Evolutionary conservation across 306 rosid species (phyloP).

Genomic region (Begonia masoniana): DNA sequence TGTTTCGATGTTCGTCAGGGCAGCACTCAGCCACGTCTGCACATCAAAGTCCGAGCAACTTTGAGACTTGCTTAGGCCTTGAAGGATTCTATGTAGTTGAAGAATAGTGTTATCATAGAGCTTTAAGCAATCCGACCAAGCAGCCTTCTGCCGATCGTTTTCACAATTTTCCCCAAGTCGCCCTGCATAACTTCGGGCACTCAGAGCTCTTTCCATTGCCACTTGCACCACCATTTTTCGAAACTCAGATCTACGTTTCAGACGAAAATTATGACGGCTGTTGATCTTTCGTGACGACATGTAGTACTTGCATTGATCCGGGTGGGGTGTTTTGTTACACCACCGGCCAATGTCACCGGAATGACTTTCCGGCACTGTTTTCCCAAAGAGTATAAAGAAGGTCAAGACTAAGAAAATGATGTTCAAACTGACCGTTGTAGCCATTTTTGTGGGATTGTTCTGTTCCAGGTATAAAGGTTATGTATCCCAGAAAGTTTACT

Average conservation of each 20-base stretch:
- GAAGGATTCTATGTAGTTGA: slow-evolving; percentile 49
- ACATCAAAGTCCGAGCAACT: slow-evolving; percentile 46
- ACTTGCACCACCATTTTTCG: slow-evolving; percentile 25
- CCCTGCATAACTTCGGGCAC: slow-evolving; percentile 12
- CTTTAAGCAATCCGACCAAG: slow-evolving; percentile 43
- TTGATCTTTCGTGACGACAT: slow-evolving; percentile 19
- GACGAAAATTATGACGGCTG: not conserved
- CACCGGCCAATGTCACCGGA: slow-evolving; percentile 33
- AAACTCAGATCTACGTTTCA: slow-evolving; percentile 37
- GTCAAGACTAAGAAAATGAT: slow-evolving; percentile 9
- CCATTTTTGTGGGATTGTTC: too few relatives aligned
- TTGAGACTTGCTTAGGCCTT: slow-evolving; percentile 12
- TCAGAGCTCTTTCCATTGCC: slow-evolving; percentile 34
- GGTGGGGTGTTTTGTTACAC: slow-evolving; percentile 81
- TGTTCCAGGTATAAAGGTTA: too few relatives aligned
- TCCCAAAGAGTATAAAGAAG: slow-evolving; percentile 20
- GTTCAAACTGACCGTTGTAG: not conserved
- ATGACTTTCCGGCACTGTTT: slow-evolving; percentile 23
- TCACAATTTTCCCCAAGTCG: slow-evolving; percentile 5
- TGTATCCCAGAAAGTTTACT: too few relatives aligned
- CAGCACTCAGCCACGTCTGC: slow-evolving; percentile 88
- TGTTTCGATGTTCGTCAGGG: slow-evolving; percentile 58
- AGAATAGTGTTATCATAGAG: slow-evolving; percentile 42
- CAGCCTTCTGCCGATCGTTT: slow-evolving; percentile 24
- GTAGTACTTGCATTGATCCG: slow-evolving; percentile 44